Evolutionary conservation across 352 stramenopile genomes (phyloP).

Genomic region (Globisporangium orthogonon): DNA sequence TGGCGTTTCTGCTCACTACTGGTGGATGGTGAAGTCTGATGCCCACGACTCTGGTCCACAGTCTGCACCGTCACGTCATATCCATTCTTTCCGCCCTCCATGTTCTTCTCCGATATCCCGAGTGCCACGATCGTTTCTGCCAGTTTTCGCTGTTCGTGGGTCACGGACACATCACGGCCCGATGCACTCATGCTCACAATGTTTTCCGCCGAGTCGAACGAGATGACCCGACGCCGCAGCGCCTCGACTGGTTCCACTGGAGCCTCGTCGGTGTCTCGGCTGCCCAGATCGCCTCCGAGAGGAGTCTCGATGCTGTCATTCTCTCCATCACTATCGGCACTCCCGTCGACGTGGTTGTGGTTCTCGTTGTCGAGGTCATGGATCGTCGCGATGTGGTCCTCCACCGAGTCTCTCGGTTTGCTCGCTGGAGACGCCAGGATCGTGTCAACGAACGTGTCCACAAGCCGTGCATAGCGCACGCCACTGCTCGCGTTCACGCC

Average conservation of each 20-base stretch:
- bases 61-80: not conserved
- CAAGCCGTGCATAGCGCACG: slow-evolving; percentile 37
- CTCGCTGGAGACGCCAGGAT: slow-evolving; percentile 29
- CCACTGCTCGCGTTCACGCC: slow-evolving; percentile 26
- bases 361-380: slow-evolving; percentile 14
- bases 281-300: slow-evolving; percentile 15
- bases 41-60: not conserved
- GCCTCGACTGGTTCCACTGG: slow-evolving; percentile 55
- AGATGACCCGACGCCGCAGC: slow-evolving; percentile 60
- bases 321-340: slow-evolving; percentile 13
- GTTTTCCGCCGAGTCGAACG: slow-evolving; percentile 67
- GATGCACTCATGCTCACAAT: slow-evolving; percentile 57
- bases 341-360: slow-evolving; percentile 13
- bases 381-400: slow-evolving; percentile 11
- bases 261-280: slow-evolving; percentile 10
- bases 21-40: not conserved
- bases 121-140: slow-evolving; percentile 73
- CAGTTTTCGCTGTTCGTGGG: slow-evolving; percentile 54
- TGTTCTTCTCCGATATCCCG: slow-evolving; percentile 45
- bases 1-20: slow-evolving; percentile 11
- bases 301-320: slow-evolving; percentile 22
- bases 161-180: slow-evolving; percentile 27
- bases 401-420: slow-evolving; percentile 1
- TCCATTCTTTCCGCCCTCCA: slow-evolving; percentile 23
- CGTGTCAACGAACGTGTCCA: slow-evolving; percentile 52